Evolutionary conservation across 495 filamentous ascomycete species (phyloP).

Genomic region (Podospora pseudopauciseta): DNA sequence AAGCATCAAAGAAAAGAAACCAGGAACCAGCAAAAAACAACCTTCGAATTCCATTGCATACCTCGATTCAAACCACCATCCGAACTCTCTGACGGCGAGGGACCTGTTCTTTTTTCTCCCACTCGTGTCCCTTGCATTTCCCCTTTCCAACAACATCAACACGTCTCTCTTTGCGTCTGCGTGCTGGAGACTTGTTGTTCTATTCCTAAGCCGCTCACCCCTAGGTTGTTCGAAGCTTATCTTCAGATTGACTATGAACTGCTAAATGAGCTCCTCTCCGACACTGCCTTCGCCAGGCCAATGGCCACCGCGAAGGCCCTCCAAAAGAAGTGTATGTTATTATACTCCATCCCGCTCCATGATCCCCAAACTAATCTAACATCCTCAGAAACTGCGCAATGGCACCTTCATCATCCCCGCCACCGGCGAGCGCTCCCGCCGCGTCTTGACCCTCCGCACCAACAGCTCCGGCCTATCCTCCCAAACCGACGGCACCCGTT

Average conservation of each 20-base stretch:
- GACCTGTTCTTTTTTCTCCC: neutral
- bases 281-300: slow-evolving; percentile 25
- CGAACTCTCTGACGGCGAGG: neutral
- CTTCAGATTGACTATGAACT: slow-evolving; percentile 4
- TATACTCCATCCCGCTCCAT: neutral
- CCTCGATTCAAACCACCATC: neutral
- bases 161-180: neutral
- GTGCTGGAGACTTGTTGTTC: neutral
- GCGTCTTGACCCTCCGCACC: slow-evolving; percentile 54
- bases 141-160: neutral
- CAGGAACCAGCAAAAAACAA: neutral
- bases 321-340: slow-evolving; percentile 35
- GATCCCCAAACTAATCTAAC: neutral
- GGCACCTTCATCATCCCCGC: slow-evolving; percentile 58
- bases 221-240: neutral
- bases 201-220: neutral
- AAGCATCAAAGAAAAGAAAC: neutral
- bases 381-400: slow-evolving; percentile 52
- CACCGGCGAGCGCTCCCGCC: slow-evolving; percentile 58
- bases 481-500: slow-evolving; percentile 27
- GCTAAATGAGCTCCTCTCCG: slow-evolving; percentile 33
- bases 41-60: neutral
- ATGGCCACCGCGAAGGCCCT: slow-evolving; percentile 35
- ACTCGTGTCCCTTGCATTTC: neutral
- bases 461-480: slow-evolving; percentile 13